Conservation (phyloP, 2,329 filamentous ascomycete species). For the Xylariales sp. region DNA sequence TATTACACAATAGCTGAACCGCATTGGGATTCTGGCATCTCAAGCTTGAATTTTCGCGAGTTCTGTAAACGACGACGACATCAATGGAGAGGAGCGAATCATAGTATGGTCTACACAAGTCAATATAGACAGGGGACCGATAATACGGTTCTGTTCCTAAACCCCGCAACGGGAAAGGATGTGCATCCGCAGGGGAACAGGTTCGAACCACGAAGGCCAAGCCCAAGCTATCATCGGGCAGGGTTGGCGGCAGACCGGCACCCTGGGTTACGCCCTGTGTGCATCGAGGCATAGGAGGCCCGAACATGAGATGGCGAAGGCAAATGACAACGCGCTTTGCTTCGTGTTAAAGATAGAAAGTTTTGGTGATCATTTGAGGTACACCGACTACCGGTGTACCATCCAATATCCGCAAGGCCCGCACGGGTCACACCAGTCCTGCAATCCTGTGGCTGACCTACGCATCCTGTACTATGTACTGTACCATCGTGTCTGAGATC, state of each 20-base stretch:
- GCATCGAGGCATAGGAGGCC: slow-evolving; percentile 2
- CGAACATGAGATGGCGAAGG: slow-evolving; percentile 4
- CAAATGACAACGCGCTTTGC: slow-evolving; percentile 3
- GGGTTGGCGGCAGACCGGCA: slow-evolving; percentile 6
- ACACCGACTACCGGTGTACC: too few relatives aligned
- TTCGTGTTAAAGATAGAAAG: slow-evolving; percentile 5
- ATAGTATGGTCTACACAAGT: not conserved
- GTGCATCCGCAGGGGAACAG: slow-evolving; percentile 6
- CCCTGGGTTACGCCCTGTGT: not conserved
- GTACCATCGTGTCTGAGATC: too few relatives aligned
- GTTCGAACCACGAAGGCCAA: slow-evolving; percentile 2
- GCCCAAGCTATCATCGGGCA: not conserved
- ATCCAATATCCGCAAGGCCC: too few relatives aligned
- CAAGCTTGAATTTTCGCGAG: too few relatives aligned
- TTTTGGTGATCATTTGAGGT: too few relatives aligned
- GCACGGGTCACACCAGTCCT: too few relatives aligned
- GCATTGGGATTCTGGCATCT: too few relatives aligned
- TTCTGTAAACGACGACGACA: too few relatives aligned
- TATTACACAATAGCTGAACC: too few relatives aligned
- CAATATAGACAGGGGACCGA: slow-evolving; percentile 2
- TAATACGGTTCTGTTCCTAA: slow-evolving; percentile 5
- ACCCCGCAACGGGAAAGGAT: slow-evolving; percentile 8
- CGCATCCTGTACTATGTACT: too few relatives aligned
- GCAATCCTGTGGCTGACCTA: too few relatives aligned
- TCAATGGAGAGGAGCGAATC: not conserved